Evolutionary conservation across 495 filamentous ascomycete genomes (phyloP).

Genomic region (Penicillium goetzii): DNA sequence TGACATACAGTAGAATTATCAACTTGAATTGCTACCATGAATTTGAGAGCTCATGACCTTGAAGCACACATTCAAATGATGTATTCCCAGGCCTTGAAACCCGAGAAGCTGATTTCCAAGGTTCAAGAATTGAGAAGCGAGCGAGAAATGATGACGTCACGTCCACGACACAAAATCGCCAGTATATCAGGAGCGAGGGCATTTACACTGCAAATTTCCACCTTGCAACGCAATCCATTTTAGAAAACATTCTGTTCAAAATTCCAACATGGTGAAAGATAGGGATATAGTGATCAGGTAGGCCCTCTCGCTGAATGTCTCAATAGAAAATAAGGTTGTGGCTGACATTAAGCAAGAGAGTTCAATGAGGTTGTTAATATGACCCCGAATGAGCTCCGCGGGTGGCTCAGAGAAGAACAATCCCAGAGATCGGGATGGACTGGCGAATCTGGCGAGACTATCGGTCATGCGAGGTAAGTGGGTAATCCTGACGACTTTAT

Average conservation of each 20-base stretch:
- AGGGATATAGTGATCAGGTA: constrained; percentile 60
- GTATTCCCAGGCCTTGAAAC: not conserved
- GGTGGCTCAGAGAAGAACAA: constrained; percentile 60
- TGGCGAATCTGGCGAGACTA: constrained; percentile 63
- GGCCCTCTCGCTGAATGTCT: constrained; percentile 19
- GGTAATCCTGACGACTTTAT: not conserved
- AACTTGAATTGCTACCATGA: not conserved
- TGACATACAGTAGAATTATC: not conserved
- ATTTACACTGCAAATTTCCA: not conserved
- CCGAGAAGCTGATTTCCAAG: not conserved
- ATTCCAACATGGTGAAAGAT: constrained; percentile 59
- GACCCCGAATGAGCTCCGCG: constrained; percentile 60
- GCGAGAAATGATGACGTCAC: constrained; percentile 4
- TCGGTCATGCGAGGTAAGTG: constrained; percentile 64
- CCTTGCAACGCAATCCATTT: not conserved
- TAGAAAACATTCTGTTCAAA: not conserved
- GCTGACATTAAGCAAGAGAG: constrained; percentile 49
- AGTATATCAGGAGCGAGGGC: not conserved
- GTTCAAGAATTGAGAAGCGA: not conserved
- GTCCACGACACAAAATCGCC: not conserved
- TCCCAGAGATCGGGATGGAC: constrained; percentile 61
- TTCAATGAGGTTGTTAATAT: constrained; percentile 75
- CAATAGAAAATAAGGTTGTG: constrained; percentile 22
- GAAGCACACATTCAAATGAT: not conserved
- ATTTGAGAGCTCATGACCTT: not conserved